Base-by-base conservation (phyloP, 2,329 filamentous ascomycete genomes). In the Talaromyces sp. region DNA sequence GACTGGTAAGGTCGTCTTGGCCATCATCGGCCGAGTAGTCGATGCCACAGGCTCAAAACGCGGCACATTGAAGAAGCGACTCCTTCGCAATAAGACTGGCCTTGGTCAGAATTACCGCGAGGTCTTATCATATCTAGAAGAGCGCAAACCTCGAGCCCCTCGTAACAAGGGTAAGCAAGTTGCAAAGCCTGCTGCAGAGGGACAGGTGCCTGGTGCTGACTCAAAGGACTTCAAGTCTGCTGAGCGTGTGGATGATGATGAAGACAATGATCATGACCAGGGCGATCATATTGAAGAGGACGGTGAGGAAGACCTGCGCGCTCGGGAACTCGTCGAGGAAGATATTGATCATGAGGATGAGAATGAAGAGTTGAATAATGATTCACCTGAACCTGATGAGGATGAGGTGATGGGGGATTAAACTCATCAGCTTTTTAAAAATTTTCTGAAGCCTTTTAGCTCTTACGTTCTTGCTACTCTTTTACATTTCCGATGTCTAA, bases 31-130 rank as follows among this genome's bases (percentile, higher is more conserved):
- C 17, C 86, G 85, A 48, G 85, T 91, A 36, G 78, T 97, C 46
- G 91, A 95, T 66, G 75, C 79, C 37, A 78, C 77, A 1, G 85
- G 83, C 6, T 75, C 81, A 10, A 76, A 83, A 27, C 81, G 81
- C 8, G 86, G 84, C 27, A 84, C 83, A 66, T 80, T 96, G 32
- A 83, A 84, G 57, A 83, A 85, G 63, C 82, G 91, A 17, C 78
- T 99, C 19, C 80, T 88, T 64, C 82, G 90, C 60, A 97, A 99
- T 73, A 88, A 88, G 67, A 78, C 77, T n/a, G 86, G 85, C 66
- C 81, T 99, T 3, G 94, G 94, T 2, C 78, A 83, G 41, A 97
- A 94, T 69, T 95, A 90, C 79, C 90, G 88, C 66, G 91, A 94
- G 64, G 85, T 97, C 6, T 77, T 96, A 4, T 83, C 85, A 8